phyloP scores from a whole-genome alignment of 495 filamentous ascomycete species.

The Penicillium nucicola region DNA sequence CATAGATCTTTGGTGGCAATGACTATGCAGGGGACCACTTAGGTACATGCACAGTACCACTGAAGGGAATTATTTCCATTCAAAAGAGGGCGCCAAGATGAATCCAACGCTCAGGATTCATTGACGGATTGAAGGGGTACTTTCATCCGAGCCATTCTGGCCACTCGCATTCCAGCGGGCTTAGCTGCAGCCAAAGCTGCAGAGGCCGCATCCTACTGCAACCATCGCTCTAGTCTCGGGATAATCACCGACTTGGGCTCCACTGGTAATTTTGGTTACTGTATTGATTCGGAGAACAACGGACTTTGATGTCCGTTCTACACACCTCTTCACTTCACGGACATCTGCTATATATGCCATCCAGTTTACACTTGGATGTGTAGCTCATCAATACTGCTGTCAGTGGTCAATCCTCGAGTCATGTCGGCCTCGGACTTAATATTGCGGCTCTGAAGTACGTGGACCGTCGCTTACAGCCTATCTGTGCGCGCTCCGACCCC shows the following conservation, averaged over 20 bases:
- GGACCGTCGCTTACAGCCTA: no score
- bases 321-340: no score
- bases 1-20: constrained; percentile 26
- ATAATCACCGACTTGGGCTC: constrained; percentile 20
- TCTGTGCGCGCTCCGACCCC: no score
- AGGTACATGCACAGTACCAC: constrained; percentile 11
- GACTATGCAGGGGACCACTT: constrained; percentile 15
- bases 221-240: constrained; percentile 19
- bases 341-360: no score
- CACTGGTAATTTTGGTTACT: constrained; percentile 4
- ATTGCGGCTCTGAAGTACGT: no score
- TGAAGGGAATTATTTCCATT: neutral
- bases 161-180: constrained; percentile 1
- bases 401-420: no score
- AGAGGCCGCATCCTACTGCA: constrained; percentile 17
- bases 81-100: no score
- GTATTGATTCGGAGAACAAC: neutral
- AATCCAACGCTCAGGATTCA: no score
- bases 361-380: no score
- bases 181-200: constrained; percentile 22
- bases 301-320: no score
- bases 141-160: neutral
- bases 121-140: neutral
- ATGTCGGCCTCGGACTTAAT: no score
- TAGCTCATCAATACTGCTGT: no score